Conservation (phyloP, 495 filamentous ascomycete genomes). For the Achaetomiella virescens region DNA sequence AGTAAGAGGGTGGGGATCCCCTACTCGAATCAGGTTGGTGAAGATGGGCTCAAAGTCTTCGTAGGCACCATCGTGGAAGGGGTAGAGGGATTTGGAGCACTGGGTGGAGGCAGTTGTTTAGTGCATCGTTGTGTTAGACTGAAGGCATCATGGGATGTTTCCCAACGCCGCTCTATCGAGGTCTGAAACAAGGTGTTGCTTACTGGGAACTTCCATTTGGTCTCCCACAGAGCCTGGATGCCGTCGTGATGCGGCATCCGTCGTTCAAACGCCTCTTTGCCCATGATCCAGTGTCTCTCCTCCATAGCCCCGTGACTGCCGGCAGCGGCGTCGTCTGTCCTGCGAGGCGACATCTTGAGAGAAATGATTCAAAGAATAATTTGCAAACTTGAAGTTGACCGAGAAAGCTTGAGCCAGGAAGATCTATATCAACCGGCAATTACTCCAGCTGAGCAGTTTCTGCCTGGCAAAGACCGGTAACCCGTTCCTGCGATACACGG, state of each 20-base stretch:
- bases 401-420: background rate
- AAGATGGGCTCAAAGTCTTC: constrained; percentile 74
- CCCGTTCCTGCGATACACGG: constrained; percentile 24
- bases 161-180: too few species aligned
- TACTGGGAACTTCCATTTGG: constrained; percentile 70
- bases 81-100: constrained; percentile 62
- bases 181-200: constrained; percentile 5
- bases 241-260: constrained; percentile 60
- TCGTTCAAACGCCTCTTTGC: constrained; percentile 35
- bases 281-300: constrained; percentile 31
- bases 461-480: constrained; percentile 27
- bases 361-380: background rate
- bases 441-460: constrained; percentile 26
- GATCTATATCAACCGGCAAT: background rate
- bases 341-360: constrained; percentile 25
- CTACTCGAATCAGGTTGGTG: constrained; percentile 51
- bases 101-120: constrained; percentile 19
- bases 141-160: background rate
- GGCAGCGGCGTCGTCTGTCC: background rate
- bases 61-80: constrained; percentile 66
- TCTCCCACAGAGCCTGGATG: constrained; percentile 70
- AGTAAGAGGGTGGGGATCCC: background rate
- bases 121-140: constrained; percentile 4
- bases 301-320: background rate
- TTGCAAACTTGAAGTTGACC: too few species aligned